Evolutionary conservation across 495 filamentous ascomycete species (phyloP), one percentile per base, ranked within the genome.

Genomic region (Aspergillus affinis): DNA sequence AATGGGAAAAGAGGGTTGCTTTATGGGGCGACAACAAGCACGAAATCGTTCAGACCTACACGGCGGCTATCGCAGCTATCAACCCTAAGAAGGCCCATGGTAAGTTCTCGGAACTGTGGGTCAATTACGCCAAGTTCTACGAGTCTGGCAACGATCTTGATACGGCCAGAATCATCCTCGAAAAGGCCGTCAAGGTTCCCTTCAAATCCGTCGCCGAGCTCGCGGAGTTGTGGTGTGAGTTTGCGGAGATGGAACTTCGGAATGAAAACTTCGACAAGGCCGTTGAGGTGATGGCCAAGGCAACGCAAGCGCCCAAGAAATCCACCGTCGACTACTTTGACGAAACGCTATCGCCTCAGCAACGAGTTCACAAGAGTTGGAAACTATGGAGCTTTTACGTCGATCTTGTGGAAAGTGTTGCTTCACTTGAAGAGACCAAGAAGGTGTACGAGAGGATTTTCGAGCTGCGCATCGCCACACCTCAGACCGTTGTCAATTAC

Each of bases 371-470:
- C 76, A 99, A 98, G 81, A 95, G 91, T 70, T 99, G 95, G 95
- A 99, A 98, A 72, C 76, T 99, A 15, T 99, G 94, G 94, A 94
- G 90, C 79, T 99, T 98, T 82, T 99, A 99, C 66, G 93, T 99
- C 45, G 94, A 99, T 74, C 84, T 99, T 0, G 93, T 99, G 12
- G 94, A 99, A 71, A 94, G 91, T 75, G 92, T 96, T 18, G 86
- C 88, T 59, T 91, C 90, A 0, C 76, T 98, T 4, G 93, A 97
- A 10, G 93, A 98, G 75, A 98, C 94, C 12, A 88, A 86, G 69
- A 92, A 90, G 70, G 85, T 98, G 17, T 99, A 99, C 73, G 94
- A 98, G 64, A 82, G 95, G 52, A 97, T 98, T 66, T 99, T 99
- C 72, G 95, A 99, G 73, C 87, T 99, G 45, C 90, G 94, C 46